Evolutionary conservation across 2,329 filamentous ascomycete genomes (phyloP).

Genomic region (Hypoxylon sp.): DNA sequence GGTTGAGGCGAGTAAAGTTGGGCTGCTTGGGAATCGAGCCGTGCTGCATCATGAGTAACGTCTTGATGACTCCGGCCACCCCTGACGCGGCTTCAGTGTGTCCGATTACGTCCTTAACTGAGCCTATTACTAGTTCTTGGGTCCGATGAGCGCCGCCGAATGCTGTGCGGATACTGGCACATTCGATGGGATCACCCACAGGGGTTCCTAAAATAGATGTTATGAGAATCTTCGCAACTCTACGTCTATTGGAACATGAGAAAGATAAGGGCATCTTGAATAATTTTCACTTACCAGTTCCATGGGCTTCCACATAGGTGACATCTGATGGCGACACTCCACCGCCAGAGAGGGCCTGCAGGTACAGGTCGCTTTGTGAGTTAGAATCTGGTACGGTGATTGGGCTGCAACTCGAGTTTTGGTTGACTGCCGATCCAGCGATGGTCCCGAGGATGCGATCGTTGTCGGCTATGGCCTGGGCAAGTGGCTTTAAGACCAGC

Average conservation of each 20-base stretch:
- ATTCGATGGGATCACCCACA: conserved; percentile 51
- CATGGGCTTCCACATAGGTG: conserved; percentile 54
- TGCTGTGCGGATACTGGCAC: conserved; percentile 41
- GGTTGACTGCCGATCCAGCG: conserved; percentile 53
- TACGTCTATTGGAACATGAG: too few relatives aligned
- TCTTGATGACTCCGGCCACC: conserved; percentile 51
- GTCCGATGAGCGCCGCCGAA: conserved; percentile 29
- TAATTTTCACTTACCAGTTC: conserved; percentile 53
- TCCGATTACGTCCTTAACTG: conserved; percentile 53
- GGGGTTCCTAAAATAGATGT: conserved; percentile 45
- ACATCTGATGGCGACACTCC: conserved; percentile 48
- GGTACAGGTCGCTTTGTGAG: conserved; percentile 52
- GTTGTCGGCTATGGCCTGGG: conserved; percentile 64
- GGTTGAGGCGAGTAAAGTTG: conserved; percentile 49
- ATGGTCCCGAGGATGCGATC: conserved; percentile 64
- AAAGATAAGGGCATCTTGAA: too few relatives aligned
- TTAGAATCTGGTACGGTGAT: conserved; percentile 50
- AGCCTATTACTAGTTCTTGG: conserved; percentile 43
- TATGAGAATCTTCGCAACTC: conserved; percentile 3
- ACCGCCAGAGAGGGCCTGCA: conserved; percentile 43
- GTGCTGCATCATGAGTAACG: conserved; percentile 53
- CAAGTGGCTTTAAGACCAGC: conserved; percentile 64
- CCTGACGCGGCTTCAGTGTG: conserved; percentile 51
- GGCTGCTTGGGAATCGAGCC: conserved; percentile 46
- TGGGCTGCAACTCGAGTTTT: conserved; percentile 41